Conservation (phyloP, 495 filamentous ascomycete genomes). For the Xeromyces bisporus region DNA sequence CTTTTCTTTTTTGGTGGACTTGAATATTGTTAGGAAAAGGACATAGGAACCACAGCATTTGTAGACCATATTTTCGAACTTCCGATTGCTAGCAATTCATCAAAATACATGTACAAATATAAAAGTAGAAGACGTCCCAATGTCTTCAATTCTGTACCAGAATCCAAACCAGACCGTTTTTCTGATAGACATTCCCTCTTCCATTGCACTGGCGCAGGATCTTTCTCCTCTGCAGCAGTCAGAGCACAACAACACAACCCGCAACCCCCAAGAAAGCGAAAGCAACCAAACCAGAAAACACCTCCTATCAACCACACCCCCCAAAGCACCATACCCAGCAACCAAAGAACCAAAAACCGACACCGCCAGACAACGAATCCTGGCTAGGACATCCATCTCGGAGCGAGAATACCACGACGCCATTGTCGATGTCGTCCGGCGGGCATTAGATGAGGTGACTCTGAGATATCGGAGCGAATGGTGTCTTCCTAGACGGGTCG, state of each 20-base stretch:
- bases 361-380: constrained; percentile 20
- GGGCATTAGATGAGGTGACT: too few species aligned
- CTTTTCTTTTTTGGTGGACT: constrained; percentile 16
- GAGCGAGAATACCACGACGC: constrained; percentile 16
- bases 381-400: constrained; percentile 12
- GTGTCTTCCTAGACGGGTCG: constrained; percentile 22
- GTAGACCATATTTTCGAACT: too few species aligned
- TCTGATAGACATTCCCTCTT: constrained; percentile 48
- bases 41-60: too few species aligned
- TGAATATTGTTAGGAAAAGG: too few species aligned
- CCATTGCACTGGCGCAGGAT: constrained; percentile 31
- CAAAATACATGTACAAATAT: constrained; percentile 31
- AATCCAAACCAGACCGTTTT: constrained; percentile 26
- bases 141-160: constrained; percentile 32
- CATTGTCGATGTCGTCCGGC: too few species aligned
- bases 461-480: constrained; percentile 19
- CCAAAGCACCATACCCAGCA: constrained; percentile 18
- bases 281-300: constrained; percentile 5
- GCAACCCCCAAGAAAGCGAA: constrained; percentile 1
- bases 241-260: constrained; percentile 1
- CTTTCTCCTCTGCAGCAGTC: constrained; percentile 5
- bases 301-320: constrained; percentile 17
- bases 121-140: neutral
- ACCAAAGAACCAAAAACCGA: constrained; percentile 26
- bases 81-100: too few species aligned